Evolutionary conservation across 352 stramenopile genomes (phyloP).

Genomic region (Phytophthora rubi): DNA sequence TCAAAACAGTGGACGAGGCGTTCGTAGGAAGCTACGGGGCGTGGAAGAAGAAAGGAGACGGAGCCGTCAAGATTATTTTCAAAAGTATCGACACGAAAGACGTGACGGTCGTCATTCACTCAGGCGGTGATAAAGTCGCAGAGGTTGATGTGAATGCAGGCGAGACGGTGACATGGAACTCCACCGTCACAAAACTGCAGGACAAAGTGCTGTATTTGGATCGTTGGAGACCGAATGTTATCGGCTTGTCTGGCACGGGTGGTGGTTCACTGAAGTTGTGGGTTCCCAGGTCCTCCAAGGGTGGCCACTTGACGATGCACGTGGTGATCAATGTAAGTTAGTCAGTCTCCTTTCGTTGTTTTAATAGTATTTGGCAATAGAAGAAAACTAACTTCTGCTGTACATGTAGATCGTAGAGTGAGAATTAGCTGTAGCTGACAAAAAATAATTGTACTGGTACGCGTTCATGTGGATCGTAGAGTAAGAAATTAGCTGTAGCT

Average conservation of each 20-base stretch:
- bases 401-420: not conserved
- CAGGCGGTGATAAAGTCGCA: constrained; percentile 16
- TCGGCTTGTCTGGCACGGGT: constrained; percentile 17
- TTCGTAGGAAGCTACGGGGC: constrained; percentile 32
- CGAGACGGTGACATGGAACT: constrained; percentile 22
- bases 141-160: constrained; percentile 22
- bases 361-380: not conserved
- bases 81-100: constrained; percentile 31
- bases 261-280: constrained; percentile 33
- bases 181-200: constrained; percentile 20
- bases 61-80: constrained; percentile 26
- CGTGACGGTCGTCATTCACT: constrained; percentile 34
- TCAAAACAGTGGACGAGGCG: constrained; percentile 23
- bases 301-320: constrained; percentile 32
- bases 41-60: constrained; percentile 30
- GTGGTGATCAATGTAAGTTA: constrained; percentile 38
- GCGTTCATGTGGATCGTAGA: too few relatives aligned
- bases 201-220: constrained; percentile 35
- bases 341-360: not conserved
- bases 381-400: not conserved
- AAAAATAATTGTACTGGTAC: too few relatives aligned
- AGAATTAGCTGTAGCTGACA: not conserved
- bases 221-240: constrained; percentile 24
- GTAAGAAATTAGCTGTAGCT: too few relatives aligned
- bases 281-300: constrained; percentile 21